These are phyloP conservation scores for Epichloe sibirici DNA, from an alignment of 2,329 filamentous ascomycete genomes.

Conservation along the genomic window DNA sequence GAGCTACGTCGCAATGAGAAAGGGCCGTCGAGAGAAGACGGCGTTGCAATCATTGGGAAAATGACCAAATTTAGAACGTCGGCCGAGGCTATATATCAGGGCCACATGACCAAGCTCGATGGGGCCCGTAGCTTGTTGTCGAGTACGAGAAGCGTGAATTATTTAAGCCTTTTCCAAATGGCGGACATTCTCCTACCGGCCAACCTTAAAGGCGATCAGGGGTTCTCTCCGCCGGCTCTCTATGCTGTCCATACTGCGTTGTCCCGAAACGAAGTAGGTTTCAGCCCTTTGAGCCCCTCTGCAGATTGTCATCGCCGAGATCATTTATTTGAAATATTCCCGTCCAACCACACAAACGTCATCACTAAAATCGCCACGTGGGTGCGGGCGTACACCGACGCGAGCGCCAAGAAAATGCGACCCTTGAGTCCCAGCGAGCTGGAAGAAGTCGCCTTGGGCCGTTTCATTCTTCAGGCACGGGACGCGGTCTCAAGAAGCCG, in stretches of 20 bases:
- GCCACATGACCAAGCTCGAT: constrained; percentile 35
- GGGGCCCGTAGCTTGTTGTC: constrained; percentile 30
- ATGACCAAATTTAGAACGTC: constrained; percentile 34
- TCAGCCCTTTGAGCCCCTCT: constrained; percentile 39
- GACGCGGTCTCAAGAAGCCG: constrained; percentile 40
- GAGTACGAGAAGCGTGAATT: constrained; percentile 23
- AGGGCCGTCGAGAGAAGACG: constrained; percentile 32
- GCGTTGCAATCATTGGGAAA: constrained; percentile 30
- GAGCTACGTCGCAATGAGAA: constrained; percentile 20
- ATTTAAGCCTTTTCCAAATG: constrained; percentile 40
- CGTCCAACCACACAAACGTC: constrained; percentile 17
- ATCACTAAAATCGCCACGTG: constrained; percentile 20
- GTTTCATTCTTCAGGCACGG: constrained; percentile 39
- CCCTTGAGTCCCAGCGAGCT: constrained; percentile 10
- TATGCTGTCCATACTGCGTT: constrained; percentile 62
- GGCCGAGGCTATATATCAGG: constrained; percentile 33
- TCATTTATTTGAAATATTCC: constrained; percentile 47
- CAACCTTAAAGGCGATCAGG: constrained; percentile 20
- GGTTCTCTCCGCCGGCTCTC: constrained; percentile 35
- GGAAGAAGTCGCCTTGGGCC: constrained; percentile 17
- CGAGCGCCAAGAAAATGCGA: constrained; percentile 8
- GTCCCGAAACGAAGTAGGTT: constrained; percentile 44
- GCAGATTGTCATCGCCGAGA: constrained; percentile 35
- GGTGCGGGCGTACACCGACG: constrained; percentile 21
- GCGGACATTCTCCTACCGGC: constrained; percentile 30